phyloP scores from a whole-genome alignment of 257 asterid genomes.

The Paulownia fortunei region DNA sequence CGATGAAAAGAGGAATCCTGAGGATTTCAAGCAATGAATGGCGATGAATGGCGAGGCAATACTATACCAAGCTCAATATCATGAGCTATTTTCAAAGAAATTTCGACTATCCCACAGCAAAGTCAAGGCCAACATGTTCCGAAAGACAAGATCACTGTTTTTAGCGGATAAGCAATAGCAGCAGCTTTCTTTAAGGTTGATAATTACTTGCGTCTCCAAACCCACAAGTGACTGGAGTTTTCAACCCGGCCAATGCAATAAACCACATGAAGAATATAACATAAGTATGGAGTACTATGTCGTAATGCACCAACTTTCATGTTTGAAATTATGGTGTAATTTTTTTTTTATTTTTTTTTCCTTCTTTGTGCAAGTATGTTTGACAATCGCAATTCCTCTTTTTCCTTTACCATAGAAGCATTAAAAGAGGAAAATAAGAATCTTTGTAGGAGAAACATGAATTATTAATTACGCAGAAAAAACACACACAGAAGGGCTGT shows the following conservation, averaged over 20 bases:
- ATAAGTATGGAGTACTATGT: neutral
- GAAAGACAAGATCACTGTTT: neutral
- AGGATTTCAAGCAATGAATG: constrained; percentile 20
- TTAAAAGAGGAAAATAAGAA: neutral
- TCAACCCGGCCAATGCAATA: neutral
- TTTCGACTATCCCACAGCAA: too few species aligned
- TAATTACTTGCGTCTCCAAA: neutral
- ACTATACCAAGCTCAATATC: neutral
- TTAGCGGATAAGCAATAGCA: neutral
- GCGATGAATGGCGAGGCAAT: neutral
- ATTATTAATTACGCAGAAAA: neutral
- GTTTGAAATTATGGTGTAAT: neutral
- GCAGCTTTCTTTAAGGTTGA: too few species aligned
- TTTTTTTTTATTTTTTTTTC: neutral
- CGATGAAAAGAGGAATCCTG: neutral
- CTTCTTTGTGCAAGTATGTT: neutral
- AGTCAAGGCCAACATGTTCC: too few species aligned
- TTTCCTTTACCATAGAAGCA: neutral
- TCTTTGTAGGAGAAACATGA: neutral
- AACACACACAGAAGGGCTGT: neutral
- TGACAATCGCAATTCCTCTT: neutral
- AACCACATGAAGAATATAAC: neutral
- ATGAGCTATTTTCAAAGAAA: neutral
- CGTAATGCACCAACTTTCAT: neutral
- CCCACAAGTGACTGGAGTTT: neutral